phyloP scores from a whole-genome alignment of 805 yeast species.

The Kuraishia ogatae region DNA sequence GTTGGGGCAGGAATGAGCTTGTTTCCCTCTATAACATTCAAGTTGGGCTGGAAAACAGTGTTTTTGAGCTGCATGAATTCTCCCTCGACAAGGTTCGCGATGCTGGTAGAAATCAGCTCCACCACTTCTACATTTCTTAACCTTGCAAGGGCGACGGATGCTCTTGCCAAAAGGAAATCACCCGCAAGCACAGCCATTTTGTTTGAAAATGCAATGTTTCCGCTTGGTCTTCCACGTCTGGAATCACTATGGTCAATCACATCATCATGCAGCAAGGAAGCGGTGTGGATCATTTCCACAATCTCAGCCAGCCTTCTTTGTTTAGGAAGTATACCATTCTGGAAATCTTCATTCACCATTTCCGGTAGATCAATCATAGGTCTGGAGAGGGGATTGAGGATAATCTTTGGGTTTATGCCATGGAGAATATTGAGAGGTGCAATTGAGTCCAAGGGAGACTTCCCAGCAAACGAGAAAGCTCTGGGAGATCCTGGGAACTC shows the following conservation, averaged over 20 bases:
- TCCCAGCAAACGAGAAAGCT: slow-evolving; percentile 47
- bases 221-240: slow-evolving; percentile 84
- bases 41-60: slow-evolving; percentile 57
- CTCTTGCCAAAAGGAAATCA: slow-evolving; percentile 90
- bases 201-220: slow-evolving; percentile 89
- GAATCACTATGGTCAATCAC: slow-evolving; percentile 88
- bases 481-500: slow-evolving; percentile 52
- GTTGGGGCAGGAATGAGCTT: slow-evolving; percentile 43
- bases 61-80: slow-evolving; percentile 98
- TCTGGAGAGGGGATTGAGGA: slow-evolving; percentile 74
- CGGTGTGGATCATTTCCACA: slow-evolving; percentile 97
- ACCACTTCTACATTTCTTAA: slow-evolving; percentile 95
- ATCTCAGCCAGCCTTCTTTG: slow-evolving; percentile 95
- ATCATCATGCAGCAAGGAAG: slow-evolving; percentile 91
- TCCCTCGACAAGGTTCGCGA: slow-evolving; percentile 96
- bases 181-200: slow-evolving; percentile 98
- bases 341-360: slow-evolving; percentile 34
- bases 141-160: slow-evolving; percentile 91
- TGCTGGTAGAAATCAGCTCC: slow-evolving; percentile 89
- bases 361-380: slow-evolving; percentile 69
- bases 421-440: slow-evolving; percentile 79
- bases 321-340: slow-evolving; percentile 82
- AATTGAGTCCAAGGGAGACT: slow-evolving; percentile 52
- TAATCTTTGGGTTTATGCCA: slow-evolving; percentile 81
- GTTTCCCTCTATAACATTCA: slow-evolving; percentile 38